Conservation (phyloP, 2,329 filamentous ascomycete species). For the Periconia sp. region DNA sequence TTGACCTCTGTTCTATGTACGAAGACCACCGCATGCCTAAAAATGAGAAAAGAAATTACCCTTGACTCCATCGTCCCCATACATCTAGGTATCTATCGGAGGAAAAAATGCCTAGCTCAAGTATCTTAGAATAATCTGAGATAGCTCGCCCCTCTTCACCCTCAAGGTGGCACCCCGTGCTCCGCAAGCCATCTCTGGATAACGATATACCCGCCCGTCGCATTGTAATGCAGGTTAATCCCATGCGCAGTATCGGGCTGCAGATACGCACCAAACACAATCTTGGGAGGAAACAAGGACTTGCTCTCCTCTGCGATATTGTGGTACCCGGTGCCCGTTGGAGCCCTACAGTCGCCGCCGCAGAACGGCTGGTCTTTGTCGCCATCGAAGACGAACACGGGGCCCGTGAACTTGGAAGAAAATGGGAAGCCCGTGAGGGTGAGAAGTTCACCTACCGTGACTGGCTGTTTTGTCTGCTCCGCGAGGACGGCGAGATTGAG, state of each 20-base stretch:
- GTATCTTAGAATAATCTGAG: no score
- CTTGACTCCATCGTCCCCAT: no score
- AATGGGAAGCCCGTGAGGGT: constrained; percentile 51
- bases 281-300: constrained; percentile 49
- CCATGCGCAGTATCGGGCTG: constrained; percentile 51
- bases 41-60: no score
- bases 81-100: no score
- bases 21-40: no score
- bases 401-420: constrained; percentile 51
- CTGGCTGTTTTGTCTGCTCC: constrained; percentile 56
- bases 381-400: constrained; percentile 63
- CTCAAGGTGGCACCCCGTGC: constrained; percentile 23
- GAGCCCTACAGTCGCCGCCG: constrained; percentile 59
- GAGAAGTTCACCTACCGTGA: constrained; percentile 61
- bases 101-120: no score
- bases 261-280: constrained; percentile 56
- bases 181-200: constrained; percentile 39
- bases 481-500: constrained; percentile 52
- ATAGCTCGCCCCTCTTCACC: no score
- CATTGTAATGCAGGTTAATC: constrained; percentile 53
- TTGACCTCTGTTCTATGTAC: no score
- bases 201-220: constrained; percentile 43
- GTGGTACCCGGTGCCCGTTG: constrained; percentile 42
- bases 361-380: constrained; percentile 58
- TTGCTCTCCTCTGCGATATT: constrained; percentile 51